Base-by-base conservation (phyloP, 371 early-diverging fungal genomes). In the Haplosporangium sp. region DNA sequence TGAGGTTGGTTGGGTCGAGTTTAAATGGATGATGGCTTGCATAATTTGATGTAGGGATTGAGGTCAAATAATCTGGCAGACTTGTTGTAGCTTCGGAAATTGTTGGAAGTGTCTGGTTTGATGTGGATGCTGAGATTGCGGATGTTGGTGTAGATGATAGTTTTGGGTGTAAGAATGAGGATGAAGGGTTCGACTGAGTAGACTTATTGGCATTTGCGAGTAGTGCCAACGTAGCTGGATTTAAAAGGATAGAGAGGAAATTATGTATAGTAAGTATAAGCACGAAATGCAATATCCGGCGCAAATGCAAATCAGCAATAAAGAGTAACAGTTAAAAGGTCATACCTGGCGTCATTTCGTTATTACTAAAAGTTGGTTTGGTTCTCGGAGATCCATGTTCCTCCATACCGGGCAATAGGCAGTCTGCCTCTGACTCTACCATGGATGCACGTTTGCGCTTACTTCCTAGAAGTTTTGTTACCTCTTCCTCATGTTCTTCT, bases 291-390 rank as follows among this genome's bases (percentile, higher is more conserved):
- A 27, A 27, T 27, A 27, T 27, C 27, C 27, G 27, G 27, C 27
- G 27, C 27, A 27, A 27, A 27, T 27, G 47, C 9, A 45, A 35
- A 10, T 38, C 17, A 47, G 38, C 27, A 8, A 56, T 17, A 37
- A 2, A 27, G 2, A 8, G 34, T 13, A 53, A 15, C 20, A 34
- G 27, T 27, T 27, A 27, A 27, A 27, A 27, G 27, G 27, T 27
- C 62, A 52, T 65, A 74, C 75, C 75, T 20, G 76, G 76, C 19
- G 76, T 67, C 71, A 76, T 71, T n/a, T 76, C 71, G 17, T 56
- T 67, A 11, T 67, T 42, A 55, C 52, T 76, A 44, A 63, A 63
- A 11, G 60, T 63, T 13, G 76, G 48, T 40, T 63, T 71, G 4
- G 52, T 59, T 4, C 44, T 70, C 17, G 60, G 34, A 0, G 55